These are phyloP conservation scores for Scutellaria barbata DNA, from an alignment of 257 asterid genomes.

Conservation along the genomic window DNA sequence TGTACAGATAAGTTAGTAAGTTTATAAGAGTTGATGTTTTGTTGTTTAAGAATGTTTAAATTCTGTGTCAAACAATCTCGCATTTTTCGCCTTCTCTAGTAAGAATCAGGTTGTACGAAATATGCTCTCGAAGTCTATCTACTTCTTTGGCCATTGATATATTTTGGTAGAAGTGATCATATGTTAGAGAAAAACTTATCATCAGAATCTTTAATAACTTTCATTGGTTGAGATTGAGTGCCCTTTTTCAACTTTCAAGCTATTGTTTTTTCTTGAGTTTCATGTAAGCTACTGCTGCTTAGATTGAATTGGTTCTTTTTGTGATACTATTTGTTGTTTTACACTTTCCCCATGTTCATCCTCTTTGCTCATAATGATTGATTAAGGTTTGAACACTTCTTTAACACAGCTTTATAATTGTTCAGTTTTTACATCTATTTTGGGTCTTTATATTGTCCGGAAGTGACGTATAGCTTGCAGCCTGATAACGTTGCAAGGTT, in stretches of 20 bases:
- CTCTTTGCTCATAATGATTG: not conserved
- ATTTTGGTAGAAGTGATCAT: not conserved
- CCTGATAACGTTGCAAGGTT: constrained; percentile 2
- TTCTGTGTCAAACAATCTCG: constrained; percentile 6
- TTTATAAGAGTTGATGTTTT: not conserved
- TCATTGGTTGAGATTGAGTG: not conserved
- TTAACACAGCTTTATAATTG: not conserved
- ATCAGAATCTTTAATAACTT: not conserved
- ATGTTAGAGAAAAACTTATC: not conserved
- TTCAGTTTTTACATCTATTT: not conserved
- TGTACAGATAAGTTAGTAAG: not conserved
- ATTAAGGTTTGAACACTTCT: not conserved
- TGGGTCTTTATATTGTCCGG: not conserved
- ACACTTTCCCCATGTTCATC: not conserved
- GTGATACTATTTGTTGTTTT: not conserved
- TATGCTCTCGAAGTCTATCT: not conserved
- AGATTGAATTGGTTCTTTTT: not conserved
- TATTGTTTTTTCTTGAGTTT: constrained; percentile 18
- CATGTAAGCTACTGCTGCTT: not conserved
- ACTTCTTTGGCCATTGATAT: not conserved
- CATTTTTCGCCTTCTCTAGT: not conserved
- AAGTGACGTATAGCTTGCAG: not conserved
- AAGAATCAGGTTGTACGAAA: not conserved
- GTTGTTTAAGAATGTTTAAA: constrained; percentile 19
- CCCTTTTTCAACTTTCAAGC: not conserved